Evolutionary conservation across 768 basidiomycete species (phyloP).

Genomic region (Boletus coccyginus): DNA sequence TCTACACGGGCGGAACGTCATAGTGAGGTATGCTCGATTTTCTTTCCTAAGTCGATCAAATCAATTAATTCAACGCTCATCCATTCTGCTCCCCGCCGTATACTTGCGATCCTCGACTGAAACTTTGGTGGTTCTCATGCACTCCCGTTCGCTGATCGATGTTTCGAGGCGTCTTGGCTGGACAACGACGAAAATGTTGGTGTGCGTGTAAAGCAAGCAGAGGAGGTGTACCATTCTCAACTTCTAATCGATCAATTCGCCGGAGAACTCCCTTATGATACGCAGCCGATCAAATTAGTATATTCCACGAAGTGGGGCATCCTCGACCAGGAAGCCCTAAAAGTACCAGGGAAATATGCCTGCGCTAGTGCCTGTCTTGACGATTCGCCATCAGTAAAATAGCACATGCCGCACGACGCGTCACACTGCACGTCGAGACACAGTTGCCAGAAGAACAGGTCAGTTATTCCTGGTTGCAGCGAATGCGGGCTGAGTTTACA

Average conservation of each 20-base stretch:
- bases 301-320: background rate
- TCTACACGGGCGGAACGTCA: background rate
- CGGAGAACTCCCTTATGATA: background rate
- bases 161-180: background rate
- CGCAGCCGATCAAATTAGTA: background rate
- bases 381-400: too few relatives aligned
- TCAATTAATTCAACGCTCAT: background rate
- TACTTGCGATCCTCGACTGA: background rate
- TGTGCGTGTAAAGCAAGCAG: background rate
- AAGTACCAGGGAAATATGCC: background rate
- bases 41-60: background rate
- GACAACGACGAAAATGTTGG: background rate
- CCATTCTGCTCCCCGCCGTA: background rate
- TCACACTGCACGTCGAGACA: too few relatives aligned
- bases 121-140: background rate
- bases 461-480: too few relatives aligned
- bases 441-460: too few relatives aligned
- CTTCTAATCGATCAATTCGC: background rate
- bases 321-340: background rate
- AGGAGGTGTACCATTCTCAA: background rate
- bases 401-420: too few relatives aligned
- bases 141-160: background rate
- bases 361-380: too few relatives aligned
- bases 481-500: too few relatives aligned
- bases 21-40: background rate